Evolutionary conservation across 1,284 basidiomycete genomes (phyloP), one percentile per base, ranked within the genome.

Genomic region (Fistulinella staudtii): DNA sequence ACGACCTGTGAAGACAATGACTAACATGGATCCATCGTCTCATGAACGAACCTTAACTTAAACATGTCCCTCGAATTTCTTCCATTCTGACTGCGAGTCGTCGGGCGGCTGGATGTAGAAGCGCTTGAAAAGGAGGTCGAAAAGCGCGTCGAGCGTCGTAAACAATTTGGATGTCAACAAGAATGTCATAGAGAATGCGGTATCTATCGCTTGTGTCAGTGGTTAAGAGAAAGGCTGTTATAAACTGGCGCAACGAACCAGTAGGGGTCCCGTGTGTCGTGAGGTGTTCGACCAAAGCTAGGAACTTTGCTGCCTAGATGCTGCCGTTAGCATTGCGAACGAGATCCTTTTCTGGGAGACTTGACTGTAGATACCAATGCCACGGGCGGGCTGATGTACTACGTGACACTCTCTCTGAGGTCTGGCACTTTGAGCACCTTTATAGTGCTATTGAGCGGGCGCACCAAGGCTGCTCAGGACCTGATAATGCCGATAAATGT

Each of bases 131-230:
- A 90, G 69, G 15, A 80, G 64, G 21, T 79, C 73, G 45, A 89
- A 74, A 28, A 89, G 63, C 46, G 81, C 76, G 35, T 80, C 71
- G 1, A 81, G 69, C 2, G 76, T 77, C 21, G 81, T 82, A 60
- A 89, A 89, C 0, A 82, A 84, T 47, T 84, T 79, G 68, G 84
- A 88, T 2, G 86, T 89, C 67, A 87, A 76, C 43, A 89, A 63
- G 72, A 89, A 89, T 8, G 83, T 80, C 52, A 79, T 77, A n/a
- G 57, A 77, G 81, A 66, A 84, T 89, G 10, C 71, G 69, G 3
- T 73, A 66, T 82, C 82, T 76, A 55, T 36, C 10, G 38, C 24
- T 29, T 45, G 27, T 45, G 21, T 31, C 39, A 43, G 25, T 43
- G 23, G n/a, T 20, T 25, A 17, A 18, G 18, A 4, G 7, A 10